Conservation (phyloP, 2,329 filamentous ascomycete genomes). For the Orbilia javanica region DNA sequence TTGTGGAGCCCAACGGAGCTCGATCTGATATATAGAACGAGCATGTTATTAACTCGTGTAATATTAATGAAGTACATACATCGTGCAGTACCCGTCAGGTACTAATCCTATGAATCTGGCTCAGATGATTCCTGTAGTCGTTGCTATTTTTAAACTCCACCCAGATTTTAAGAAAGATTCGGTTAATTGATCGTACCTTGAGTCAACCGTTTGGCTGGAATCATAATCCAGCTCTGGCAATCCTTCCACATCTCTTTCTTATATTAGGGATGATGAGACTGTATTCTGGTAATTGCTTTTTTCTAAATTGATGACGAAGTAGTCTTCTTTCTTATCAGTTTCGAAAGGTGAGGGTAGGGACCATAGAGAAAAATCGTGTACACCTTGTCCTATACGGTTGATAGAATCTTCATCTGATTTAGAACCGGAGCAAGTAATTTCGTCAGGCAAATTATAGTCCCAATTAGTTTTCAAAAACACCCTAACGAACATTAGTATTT, state of each 20-base stretch:
- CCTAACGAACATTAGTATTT: slow-evolving; percentile 18
- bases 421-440: neutral
- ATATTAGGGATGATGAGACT: slow-evolving; percentile 1
- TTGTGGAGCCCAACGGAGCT: too few relatives aligned
- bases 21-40: too few relatives aligned
- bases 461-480: neutral
- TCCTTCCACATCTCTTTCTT: slow-evolving; percentile 4
- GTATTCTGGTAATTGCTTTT: neutral
- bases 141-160: too few relatives aligned
- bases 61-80: too few relatives aligned
- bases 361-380: slow-evolving; percentile 19
- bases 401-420: neutral
- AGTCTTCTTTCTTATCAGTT: neutral
- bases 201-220: neutral
- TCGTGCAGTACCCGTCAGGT: too few relatives aligned
- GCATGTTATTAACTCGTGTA: too few relatives aligned
- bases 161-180: slow-evolving; percentile 11
- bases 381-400: slow-evolving; percentile 5
- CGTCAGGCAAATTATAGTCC: neutral
- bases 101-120: too few relatives aligned
- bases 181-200: neutral
- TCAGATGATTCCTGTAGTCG: too few relatives aligned
- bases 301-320: neutral
- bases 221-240: slow-evolving; percentile 9
- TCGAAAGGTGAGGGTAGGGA: neutral